phyloP scores from a whole-genome alignment of 345 rosid genomes.

The Eucalyptus albens region DNA sequence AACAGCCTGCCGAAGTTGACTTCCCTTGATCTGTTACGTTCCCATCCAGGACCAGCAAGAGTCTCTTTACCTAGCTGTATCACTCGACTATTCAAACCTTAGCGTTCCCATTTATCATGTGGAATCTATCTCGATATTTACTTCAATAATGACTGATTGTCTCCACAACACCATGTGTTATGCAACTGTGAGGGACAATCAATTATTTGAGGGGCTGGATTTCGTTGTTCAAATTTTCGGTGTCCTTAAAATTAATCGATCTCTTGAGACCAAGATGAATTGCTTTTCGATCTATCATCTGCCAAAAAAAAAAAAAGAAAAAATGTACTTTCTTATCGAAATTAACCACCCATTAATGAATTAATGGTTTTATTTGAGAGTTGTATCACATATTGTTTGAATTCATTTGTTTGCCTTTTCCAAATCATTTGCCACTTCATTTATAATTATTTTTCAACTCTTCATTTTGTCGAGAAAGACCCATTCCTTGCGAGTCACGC shows the following conservation, averaged over 20 bases:
- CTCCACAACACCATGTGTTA: neutral
- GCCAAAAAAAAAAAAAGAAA: no score
- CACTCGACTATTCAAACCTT: neutral
- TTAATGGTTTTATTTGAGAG: rapidly evolving
- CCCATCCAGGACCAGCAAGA: neutral
- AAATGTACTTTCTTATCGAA: neutral
- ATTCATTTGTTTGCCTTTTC: neutral
- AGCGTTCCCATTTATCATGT: no score
- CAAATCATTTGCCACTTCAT: neutral
- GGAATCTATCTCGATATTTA: neutral
- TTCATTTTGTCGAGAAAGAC: neutral
- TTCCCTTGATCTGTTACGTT: neutral
- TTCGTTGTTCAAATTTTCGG: neutral
- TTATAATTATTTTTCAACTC: neutral
- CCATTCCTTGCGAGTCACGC: neutral
- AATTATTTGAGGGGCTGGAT: neutral
- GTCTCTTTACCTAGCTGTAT: neutral
- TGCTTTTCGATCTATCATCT: rapidly evolving
- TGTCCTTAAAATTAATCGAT: neutral
- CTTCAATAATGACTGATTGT: neutral
- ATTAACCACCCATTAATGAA: neutral
- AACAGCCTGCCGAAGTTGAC: neutral
- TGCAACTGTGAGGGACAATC: neutral
- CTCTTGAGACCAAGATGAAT: neutral
- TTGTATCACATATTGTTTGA: rapidly evolving